These are phyloP conservation scores for Termitomyces sp. DNA, from an alignment of 768 basidiomycete genomes.

Conservation along the genomic window DNA sequence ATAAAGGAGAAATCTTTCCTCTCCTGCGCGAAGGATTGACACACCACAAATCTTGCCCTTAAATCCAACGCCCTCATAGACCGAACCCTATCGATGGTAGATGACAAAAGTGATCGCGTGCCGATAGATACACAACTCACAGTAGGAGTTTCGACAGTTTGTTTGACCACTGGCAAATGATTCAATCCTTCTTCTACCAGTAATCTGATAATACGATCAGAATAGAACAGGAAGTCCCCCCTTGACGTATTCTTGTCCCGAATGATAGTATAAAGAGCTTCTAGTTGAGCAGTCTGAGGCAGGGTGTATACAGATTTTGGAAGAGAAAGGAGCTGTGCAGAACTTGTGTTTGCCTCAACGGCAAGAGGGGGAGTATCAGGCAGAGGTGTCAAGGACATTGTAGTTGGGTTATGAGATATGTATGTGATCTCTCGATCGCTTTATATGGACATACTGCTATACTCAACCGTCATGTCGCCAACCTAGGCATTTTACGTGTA, in stretches of 20 bases:
- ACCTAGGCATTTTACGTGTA: no score
- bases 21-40: constrained; percentile 90
- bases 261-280: constrained; percentile 94
- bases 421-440: not conserved
- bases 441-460: no score
- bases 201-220: constrained; percentile 83
- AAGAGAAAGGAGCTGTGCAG: constrained; percentile 36
- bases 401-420: not conserved
- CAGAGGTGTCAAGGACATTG: constrained; percentile 13
- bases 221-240: constrained; percentile 96
- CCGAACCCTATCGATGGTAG: constrained; percentile 46
- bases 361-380: constrained; percentile 19
- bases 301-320: constrained; percentile 87
- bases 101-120: not conserved
- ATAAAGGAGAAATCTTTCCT: constrained; percentile 37
- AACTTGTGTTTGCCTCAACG: constrained; percentile 25
- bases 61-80: constrained; percentile 89
- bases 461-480: no score
- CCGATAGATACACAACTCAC: constrained; percentile 31
- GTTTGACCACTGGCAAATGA: constrained; percentile 67
- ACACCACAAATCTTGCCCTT: constrained; percentile 97
- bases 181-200: constrained; percentile 87
- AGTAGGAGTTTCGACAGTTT: constrained; percentile 79
- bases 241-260: constrained; percentile 80
- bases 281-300: constrained; percentile 87